Percentiles rank a stretch among this genome's conserved stretches.
Evolutionary conservation across 1,284 basidiomycete species (phyloP).

Genomic region (Caloboletus inedulis): DNA sequence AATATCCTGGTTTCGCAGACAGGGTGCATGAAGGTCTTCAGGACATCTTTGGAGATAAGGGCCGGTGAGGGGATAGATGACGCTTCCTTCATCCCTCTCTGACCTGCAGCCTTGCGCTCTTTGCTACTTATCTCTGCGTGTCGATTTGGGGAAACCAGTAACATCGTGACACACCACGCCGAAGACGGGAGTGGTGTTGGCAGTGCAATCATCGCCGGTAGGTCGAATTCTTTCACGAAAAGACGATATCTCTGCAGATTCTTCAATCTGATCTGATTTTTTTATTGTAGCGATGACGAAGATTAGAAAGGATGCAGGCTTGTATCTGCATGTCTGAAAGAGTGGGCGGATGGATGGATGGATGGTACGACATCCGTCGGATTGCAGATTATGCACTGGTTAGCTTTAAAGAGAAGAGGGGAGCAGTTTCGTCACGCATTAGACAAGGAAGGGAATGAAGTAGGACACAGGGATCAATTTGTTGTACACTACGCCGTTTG

Average conservation of each 20-base stretch:
- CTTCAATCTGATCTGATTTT: slow-evolving; percentile 1
- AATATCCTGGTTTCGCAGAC: slow-evolving; percentile 92
- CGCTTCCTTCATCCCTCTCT: not conserved
- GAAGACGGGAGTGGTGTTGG: slow-evolving; percentile 96
- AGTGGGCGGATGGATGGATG: not conserved
- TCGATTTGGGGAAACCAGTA: slow-evolving; percentile 40
- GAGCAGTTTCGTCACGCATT: slow-evolving; percentile 6
- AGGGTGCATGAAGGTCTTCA: slow-evolving; percentile 84
- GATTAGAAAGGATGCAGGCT: slow-evolving; percentile 48
- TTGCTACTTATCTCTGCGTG: not conserved
- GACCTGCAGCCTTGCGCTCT: not conserved
- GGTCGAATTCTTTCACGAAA: slow-evolving; percentile 28
- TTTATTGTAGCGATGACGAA: slow-evolving; percentile 57
- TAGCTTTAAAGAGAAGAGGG: not conserved
- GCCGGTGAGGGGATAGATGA: slow-evolving; percentile 54
- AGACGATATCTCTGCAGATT: not conserved
- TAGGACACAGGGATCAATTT: slow-evolving; percentile 4
- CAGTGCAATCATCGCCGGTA: slow-evolving; percentile 92
- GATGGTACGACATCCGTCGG: not conserved
- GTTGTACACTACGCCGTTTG: slow-evolving; percentile 18
- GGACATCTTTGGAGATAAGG: slow-evolving; percentile 93
- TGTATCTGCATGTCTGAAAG: slow-evolving; percentile 38
- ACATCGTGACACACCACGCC: slow-evolving; percentile 86
- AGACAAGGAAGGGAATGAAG: slow-evolving; percentile 1
- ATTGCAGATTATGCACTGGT: not conserved